Percentiles rank a stretch among this genome's conserved stretches.
phyloP scores from a whole-genome alignment of 139 green algal genomes.

The Mesotaenium endlicherianum region DNA sequence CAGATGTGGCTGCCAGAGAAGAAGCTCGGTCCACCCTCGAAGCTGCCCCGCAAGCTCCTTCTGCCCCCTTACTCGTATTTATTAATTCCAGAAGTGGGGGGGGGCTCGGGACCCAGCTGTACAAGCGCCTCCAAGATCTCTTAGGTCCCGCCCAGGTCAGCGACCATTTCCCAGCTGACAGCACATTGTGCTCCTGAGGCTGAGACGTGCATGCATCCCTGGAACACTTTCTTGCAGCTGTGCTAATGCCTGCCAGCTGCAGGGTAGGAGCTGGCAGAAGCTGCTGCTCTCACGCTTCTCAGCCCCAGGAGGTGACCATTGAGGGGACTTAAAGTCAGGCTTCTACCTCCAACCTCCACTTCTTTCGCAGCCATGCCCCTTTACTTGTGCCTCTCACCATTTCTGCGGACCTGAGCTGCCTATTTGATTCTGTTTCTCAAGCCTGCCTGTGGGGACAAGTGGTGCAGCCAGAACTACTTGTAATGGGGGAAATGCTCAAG shows the following conservation, averaged over 20 bases:
- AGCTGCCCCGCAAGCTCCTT: too few relatives aligned
- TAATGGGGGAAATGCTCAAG: background rate
- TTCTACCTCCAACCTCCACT: too few relatives aligned
- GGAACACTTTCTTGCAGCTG: background rate
- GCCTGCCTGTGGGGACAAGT: background rate
- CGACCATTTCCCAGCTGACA: background rate
- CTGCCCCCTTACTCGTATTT: constrained; percentile 17
- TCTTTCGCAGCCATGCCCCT: background rate
- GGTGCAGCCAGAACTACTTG: background rate
- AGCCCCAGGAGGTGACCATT: too few relatives aligned
- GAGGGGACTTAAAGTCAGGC: too few relatives aligned
- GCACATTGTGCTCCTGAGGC: background rate
- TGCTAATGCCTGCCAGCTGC: background rate
- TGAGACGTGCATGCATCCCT: background rate
- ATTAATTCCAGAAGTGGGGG: constrained; percentile 38
- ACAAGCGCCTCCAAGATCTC: background rate
- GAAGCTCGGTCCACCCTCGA: too few relatives aligned
- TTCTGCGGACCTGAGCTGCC: background rate
- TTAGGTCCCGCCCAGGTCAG: constrained; percentile 18
- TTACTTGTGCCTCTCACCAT: background rate
- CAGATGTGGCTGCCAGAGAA: too few relatives aligned
- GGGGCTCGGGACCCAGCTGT: constrained; percentile 7
- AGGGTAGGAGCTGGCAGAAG: background rate
- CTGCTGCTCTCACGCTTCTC: background rate
- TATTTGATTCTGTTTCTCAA: background rate